A percentile compares a stretch with the other conserved stretches of the same genome.
Conservation (phyloP, 106 monocot species). For the Platanthera guangdongensis region DNA sequence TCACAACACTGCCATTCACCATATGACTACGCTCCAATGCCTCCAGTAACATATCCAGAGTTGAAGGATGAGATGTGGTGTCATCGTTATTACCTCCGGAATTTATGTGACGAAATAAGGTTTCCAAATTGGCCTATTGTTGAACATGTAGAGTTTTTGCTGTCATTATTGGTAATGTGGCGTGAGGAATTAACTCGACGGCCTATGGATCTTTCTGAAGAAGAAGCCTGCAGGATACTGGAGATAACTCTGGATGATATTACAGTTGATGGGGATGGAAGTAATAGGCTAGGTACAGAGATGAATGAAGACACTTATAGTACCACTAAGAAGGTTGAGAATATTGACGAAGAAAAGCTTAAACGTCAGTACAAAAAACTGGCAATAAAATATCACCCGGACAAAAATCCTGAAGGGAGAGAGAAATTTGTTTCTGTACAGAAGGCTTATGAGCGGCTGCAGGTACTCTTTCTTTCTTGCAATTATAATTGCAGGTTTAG, state of each 20-base stretch:
- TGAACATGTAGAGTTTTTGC: slow-evolving; percentile 97
- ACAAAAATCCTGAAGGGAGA: slow-evolving; percentile 98
- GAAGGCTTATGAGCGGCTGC: slow-evolving; percentile 97
- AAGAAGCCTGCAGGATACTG: slow-evolving; percentile 87
- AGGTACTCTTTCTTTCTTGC: slow-evolving; percentile 36
- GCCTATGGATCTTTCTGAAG: slow-evolving; percentile 98
- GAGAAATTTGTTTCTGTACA: slow-evolving; percentile 98
- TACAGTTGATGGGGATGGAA: slow-evolving; percentile 32
- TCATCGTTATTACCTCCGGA: slow-evolving; percentile 93
- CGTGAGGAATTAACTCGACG: slow-evolving; percentile 92
- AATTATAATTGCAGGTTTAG: background rate
- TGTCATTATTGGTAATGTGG: slow-evolving; percentile 96
- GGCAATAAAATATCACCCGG: slow-evolving; percentile 96
- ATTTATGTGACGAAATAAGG: slow-evolving; percentile 92
- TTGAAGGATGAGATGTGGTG: slow-evolving; percentile 99
- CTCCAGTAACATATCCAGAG: slow-evolving; percentile 95
- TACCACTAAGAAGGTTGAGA: slow-evolving; percentile 32
- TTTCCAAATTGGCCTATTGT: slow-evolving; percentile 99
- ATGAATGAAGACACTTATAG: slow-evolving; percentile 18
- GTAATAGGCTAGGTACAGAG: slow-evolving; percentile 17
- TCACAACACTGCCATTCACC: slow-evolving; percentile 92
- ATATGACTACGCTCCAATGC: slow-evolving; percentile 99
- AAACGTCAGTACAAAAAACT: slow-evolving; percentile 92
- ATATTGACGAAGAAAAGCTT: slow-evolving; percentile 98
- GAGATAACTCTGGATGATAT: slow-evolving; percentile 91